A percentile compares a stretch with the other conserved stretches of the same genome.
phyloP scores from a whole-genome alignment of 257 asterid species.

The Solanum pennellii region DNA sequence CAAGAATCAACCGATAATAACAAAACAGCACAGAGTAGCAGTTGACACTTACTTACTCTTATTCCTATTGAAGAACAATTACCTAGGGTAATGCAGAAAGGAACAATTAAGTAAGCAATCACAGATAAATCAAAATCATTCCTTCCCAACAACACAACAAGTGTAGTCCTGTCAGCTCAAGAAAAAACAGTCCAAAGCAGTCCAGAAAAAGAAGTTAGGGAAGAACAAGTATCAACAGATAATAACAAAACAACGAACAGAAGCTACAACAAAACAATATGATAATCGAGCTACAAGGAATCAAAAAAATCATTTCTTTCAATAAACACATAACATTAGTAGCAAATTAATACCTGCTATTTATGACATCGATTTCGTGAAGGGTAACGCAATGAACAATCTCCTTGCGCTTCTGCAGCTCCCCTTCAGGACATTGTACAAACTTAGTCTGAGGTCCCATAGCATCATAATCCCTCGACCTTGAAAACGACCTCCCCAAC shows the following conservation, averaged over 20 bases:
- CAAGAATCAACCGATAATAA: background rate
- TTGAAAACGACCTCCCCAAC: slow-evolving; percentile 77
- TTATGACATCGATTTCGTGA: slow-evolving; percentile 89
- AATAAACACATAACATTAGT: background rate
- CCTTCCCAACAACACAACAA: background rate
- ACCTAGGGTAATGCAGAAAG: background rate
- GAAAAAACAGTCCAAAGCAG: too few species aligned
- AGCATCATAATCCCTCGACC: slow-evolving; percentile 92
- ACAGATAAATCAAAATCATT: background rate
- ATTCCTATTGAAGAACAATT: background rate
- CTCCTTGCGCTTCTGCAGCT: slow-evolving; percentile 94
- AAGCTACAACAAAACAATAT: background rate
- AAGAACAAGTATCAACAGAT: background rate
- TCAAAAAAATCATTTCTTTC: background rate
- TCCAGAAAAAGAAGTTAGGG: too few species aligned
- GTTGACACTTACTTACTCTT: background rate
- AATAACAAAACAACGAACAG: background rate
- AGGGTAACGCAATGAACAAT: slow-evolving; percentile 87
- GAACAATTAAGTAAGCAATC: background rate
- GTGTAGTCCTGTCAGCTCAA: background rate
- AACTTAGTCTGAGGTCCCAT: slow-evolving; percentile 92
- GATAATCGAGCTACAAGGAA: background rate
- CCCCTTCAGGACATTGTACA: slow-evolving; percentile 97
- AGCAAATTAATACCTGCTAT: slow-evolving; percentile 50
- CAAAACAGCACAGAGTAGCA: background rate